Conservation (phyloP, 768 basidiomycete species). For the Rhodosporidiobolus sp. region DNA sequence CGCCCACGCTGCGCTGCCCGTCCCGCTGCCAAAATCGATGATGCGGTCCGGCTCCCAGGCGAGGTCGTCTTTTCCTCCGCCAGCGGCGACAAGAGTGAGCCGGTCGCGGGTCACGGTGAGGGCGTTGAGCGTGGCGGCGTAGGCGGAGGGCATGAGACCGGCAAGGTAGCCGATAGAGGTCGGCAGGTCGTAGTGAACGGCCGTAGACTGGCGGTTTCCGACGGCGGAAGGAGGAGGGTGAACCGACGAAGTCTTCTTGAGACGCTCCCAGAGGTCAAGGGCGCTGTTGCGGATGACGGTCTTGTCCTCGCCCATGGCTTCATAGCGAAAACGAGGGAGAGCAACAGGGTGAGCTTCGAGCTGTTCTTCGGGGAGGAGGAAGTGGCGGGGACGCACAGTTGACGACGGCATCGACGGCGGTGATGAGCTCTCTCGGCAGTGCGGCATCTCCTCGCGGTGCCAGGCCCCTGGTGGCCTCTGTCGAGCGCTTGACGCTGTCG, state of each 20-base stretch:
- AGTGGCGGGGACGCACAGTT: conserved; percentile 8
- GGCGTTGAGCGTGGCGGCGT: conserved; percentile 73
- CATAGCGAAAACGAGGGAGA: background rate
- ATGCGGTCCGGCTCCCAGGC: conserved; percentile 55
- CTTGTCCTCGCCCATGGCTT: conserved; percentile 36
- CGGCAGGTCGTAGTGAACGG: conserved; percentile 52
- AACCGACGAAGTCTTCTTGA: conserved; percentile 53
- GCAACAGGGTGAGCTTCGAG: conserved; percentile 33
- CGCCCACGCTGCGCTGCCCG: conserved; percentile 76
- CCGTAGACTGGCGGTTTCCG: conserved; percentile 67
- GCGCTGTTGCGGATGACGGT: conserved; percentile 63
- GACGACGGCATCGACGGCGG: conserved; percentile 66
- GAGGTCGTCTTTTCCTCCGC: conserved; percentile 52
- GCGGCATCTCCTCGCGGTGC: conserved; percentile 67
- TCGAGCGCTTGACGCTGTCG: conserved; percentile 57
- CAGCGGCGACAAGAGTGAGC: conserved; percentile 52
- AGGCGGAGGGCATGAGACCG: conserved; percentile 80
- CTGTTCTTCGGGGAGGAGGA: too few relatives aligned
- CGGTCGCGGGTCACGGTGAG: conserved; percentile 64
- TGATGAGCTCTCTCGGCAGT: conserved; percentile 68
- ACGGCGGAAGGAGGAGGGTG: conserved; percentile 54
- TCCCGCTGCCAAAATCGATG: conserved; percentile 80
- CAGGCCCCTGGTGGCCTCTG: conserved; percentile 77
- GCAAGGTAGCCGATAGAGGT: conserved; percentile 83
- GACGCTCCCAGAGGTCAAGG: conserved; percentile 66